Evolutionary conservation across 371 early-diverging fungal species (phyloP), one percentile per base, ranked within the genome.

Genomic region (Cokeromyces recurvatus): DNA sequence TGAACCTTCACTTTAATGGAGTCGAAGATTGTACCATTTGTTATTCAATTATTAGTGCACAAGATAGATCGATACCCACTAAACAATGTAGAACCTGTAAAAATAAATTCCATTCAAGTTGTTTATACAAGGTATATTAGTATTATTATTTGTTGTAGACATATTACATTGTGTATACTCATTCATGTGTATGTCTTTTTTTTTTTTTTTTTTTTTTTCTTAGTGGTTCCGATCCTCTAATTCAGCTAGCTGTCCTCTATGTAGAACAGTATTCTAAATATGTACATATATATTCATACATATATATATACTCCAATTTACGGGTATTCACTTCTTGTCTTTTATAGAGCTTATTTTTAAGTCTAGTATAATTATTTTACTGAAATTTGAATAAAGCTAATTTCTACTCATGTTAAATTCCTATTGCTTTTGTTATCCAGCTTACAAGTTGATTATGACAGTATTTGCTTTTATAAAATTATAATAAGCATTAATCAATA

Each of bases 11-110:
- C 60, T 94, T 95, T 62, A 86, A 86, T 24, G 97, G 95, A 6
- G 86, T 93, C 15, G 95, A 91, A 54, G 95, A 95, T 57, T 96
- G 97, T 63, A 84, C 93, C 1, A 95, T 96, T 53, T 97, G 98
- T 66, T 97, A 96, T 62, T 92, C 92, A 11, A 86, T 95, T 36
- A 87, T 97, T 38, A 88, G 94, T 41, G 78, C 85, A 3, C 75
- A 86, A 52, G 95, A 94, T 68, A 78, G 87, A 43, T 79, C 89
- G n/a, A 71, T 96, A 58, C 98, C 98, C 21, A 85, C 68, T 46
- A 91, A 92, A 66, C 81, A 84, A 36, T 98, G 98, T 75, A 78
- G 79, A 44, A 96, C 95, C 0, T 98, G 98, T 71, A 95, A 95
- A 68, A 86, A 97, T 71, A 79, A 84, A 53, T 98, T 93, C 82